These are phyloP conservation scores for Cynara cardunculus DNA, from an alignment of 129 eudicot species.

Conservation along the genomic window DNA sequence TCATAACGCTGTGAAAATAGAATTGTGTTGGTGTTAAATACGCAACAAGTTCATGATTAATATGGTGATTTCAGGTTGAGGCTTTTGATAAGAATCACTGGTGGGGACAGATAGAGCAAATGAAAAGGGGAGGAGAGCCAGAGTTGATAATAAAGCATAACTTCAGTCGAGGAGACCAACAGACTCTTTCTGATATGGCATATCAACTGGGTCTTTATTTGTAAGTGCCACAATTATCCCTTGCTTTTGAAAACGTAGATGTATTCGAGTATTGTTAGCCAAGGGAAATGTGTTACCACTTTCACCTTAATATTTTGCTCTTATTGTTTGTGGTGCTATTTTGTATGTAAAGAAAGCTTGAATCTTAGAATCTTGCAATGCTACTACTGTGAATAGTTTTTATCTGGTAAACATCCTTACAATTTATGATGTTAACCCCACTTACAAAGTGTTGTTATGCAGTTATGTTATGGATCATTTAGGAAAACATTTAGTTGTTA, in stretches of 20 bases:
- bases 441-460: not conserved
- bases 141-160: slow-evolving; percentile 67
- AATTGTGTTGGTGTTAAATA: not conserved
- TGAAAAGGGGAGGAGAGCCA: slow-evolving; percentile 67
- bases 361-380: not conserved
- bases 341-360: not conserved
- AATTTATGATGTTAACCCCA: not conserved
- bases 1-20: not conserved
- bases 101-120: slow-evolving; percentile 74
- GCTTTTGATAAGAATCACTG: slow-evolving; percentile 74
- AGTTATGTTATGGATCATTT: not conserved
- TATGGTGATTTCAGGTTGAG: slow-evolving; percentile 51
- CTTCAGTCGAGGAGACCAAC: slow-evolving; percentile 72
- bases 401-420: not conserved
- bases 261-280: not conserved
- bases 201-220: slow-evolving; percentile 76
- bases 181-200: slow-evolving; percentile 68
- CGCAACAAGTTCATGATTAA: not conserved
- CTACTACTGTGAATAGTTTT: not conserved
- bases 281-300: not conserved
- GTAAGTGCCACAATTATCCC: slow-evolving; percentile 43
- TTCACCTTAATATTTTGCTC: not conserved
- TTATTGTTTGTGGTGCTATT: not conserved
- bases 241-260: not conserved
- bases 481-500: not conserved